Percentiles rank a stretch among this genome's conserved stretches.
Evolutionary conservation across 2,329 filamentous ascomycete species (phyloP).

Genomic region (Torrubiellomyces zombiae): DNA sequence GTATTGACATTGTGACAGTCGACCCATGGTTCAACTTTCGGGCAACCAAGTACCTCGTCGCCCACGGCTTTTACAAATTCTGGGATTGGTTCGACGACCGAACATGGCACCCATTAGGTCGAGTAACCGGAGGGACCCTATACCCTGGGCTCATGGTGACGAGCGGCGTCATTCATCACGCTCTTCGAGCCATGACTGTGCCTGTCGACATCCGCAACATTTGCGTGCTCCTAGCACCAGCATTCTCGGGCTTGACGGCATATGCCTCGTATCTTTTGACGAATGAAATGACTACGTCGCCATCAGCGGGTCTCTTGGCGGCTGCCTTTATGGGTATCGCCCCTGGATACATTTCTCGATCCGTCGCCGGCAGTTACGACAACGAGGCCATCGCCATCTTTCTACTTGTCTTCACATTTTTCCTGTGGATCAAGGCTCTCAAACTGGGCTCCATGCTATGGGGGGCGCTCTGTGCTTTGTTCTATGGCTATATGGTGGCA

Average conservation of each 20-base stretch:
- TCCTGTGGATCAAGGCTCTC: slow-evolving; percentile 95
- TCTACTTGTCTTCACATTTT: slow-evolving; percentile 95
- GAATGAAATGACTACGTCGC: slow-evolving; percentile 90
- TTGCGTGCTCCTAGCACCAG: slow-evolving; percentile 89
- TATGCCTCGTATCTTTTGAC: slow-evolving; percentile 89
- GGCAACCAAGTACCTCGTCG: slow-evolving; percentile 91
- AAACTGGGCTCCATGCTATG: slow-evolving; percentile 95
- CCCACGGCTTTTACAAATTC: slow-evolving; percentile 95
- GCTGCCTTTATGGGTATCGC: slow-evolving; percentile 95
- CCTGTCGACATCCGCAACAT: slow-evolving; percentile 98
- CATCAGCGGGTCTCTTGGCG: slow-evolving; percentile 85
- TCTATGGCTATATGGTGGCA: slow-evolving; percentile 99
- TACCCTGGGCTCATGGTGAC: slow-evolving; percentile 99
- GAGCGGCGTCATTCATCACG: slow-evolving; percentile 89
- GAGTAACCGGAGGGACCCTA: slow-evolving; percentile 95
- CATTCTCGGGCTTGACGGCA: slow-evolving; percentile 84
- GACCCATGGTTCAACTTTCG: slow-evolving; percentile 99
- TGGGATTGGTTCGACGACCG: slow-evolving; percentile 99
- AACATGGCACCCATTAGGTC: slow-evolving; percentile 97
- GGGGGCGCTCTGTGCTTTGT: slow-evolving; percentile 85
- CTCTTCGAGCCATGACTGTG: slow-evolving; percentile 72
- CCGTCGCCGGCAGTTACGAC: slow-evolving; percentile 95
- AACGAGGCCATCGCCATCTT: slow-evolving; percentile 99
- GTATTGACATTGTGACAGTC: slow-evolving; percentile 40
- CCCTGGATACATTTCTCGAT: slow-evolving; percentile 93